A percentile compares a stretch with the other conserved stretches of the same genome.
Evolutionary conservation across 2,329 filamentous ascomycete genomes (phyloP).

Genomic region (Xylaria sp.): DNA sequence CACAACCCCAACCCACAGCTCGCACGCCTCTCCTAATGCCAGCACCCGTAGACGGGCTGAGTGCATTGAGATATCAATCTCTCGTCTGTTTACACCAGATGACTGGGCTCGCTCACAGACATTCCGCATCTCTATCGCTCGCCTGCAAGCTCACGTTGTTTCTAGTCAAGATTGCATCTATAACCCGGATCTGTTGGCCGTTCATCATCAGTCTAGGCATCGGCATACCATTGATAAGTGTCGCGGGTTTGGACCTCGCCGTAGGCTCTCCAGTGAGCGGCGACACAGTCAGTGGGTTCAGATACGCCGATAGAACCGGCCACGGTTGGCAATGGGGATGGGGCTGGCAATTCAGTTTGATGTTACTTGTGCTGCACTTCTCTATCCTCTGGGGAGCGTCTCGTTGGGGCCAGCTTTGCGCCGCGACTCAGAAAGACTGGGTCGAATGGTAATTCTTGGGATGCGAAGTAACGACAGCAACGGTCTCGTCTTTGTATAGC

Average conservation of each 20-base stretch:
- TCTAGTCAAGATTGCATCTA: constrained; percentile 59
- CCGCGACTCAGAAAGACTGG: constrained; percentile 23
- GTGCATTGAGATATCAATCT: constrained; percentile 28
- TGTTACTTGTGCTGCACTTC: constrained; percentile 35
- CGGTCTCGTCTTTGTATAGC: neutral
- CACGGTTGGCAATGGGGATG: constrained; percentile 24
- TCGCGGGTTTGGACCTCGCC: constrained; percentile 64
- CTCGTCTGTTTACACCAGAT: constrained; percentile 36
- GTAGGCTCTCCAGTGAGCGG: constrained; percentile 30
- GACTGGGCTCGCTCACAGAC: constrained; percentile 28
- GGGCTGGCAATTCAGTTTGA: constrained; percentile 33
- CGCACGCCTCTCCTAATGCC: constrained; percentile 44
- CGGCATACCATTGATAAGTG: constrained; percentile 59
- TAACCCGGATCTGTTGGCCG: constrained; percentile 66
- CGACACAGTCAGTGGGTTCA: constrained; percentile 13
- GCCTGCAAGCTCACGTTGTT: constrained; percentile 57
- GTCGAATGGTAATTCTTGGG: constrained; percentile 20
- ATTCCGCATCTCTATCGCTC: constrained; percentile 33
- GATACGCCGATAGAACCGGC: constrained; percentile 8
- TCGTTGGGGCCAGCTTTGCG: constrained; percentile 33
- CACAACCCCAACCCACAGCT: constrained; percentile 17
- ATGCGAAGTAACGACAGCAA: neutral
- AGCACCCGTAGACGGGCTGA: constrained; percentile 37
- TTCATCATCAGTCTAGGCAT: constrained; percentile 60
- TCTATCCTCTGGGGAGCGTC: constrained; percentile 31